Evolutionary conservation across 2,329 filamentous ascomycete species (phyloP), one percentile per base, ranked within the genome.

Genomic region (Basipetospora sp.): DNA sequence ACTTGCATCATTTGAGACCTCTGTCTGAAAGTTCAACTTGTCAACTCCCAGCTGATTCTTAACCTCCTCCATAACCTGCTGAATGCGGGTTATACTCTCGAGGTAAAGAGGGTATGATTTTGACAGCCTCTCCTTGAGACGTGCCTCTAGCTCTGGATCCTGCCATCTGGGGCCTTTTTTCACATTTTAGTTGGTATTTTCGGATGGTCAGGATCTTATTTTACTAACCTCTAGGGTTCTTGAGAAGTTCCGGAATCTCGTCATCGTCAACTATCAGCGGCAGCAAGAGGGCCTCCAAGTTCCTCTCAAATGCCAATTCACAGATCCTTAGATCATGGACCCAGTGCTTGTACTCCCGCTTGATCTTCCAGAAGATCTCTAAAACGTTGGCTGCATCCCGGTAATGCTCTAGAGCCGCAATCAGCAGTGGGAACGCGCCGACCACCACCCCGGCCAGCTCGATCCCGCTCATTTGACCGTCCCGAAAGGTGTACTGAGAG

Each of bases 321-420:
- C 45, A 40, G 26, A 29, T 41, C 18, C 32, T n/a, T 10, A 34
- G 66, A 34, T 57, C 52, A 38, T 61, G 11, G 17, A 20, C 25
- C 16, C 41, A 43, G 30, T 36, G 29, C 18, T 29, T 30, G 31
- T 43, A 43, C 20, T 43, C 38, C 8, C 19, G 29, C 26, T 32
- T 37, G 31, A 43, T 43, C 5, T 36, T 11, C 10, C 14, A 17
- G 11, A 34, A 43, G 8, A 43, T n/a, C 8, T 29, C 39, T 8
- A 41, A 29, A 6, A 34, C 31, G 4, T 17, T 38, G 16, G 38
- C 41, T 9, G 37, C 31, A 15, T 42, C 41, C 13, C 38, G 27
- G 16, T 44, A 46, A 17, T 42, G 36, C 4, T 46, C 45, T 1
- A 47, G 38, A 2, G 36, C 38, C 1, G 38, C 28, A 8, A 45